Conservation (phyloP, 1,284 basidiomycete species). For the Phlebopus sp. region DNA sequence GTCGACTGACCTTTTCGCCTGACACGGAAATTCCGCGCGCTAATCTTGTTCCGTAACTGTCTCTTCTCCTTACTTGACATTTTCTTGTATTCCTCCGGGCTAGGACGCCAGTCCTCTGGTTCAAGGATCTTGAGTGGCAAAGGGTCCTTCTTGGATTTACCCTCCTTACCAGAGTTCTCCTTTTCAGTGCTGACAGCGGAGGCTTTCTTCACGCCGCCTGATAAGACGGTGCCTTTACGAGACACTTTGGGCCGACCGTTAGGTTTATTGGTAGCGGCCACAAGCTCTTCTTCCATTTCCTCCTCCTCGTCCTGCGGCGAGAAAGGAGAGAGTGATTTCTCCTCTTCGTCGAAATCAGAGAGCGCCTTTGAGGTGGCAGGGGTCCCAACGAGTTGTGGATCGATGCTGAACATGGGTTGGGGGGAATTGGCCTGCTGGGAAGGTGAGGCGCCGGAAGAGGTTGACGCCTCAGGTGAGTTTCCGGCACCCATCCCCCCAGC, state of each 20-base stretch:
- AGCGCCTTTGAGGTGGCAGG: slow-evolving; percentile 38
- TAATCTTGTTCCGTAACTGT: slow-evolving; percentile 95
- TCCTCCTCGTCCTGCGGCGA: slow-evolving; percentile 18
- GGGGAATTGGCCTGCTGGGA: slow-evolving; percentile 20
- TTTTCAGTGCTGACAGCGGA: slow-evolving; percentile 31
- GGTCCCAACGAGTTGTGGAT: slow-evolving; percentile 51
- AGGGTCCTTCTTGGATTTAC: slow-evolving; percentile 11
- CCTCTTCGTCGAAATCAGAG: slow-evolving; percentile 32
- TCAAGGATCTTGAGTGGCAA: slow-evolving; percentile 28
- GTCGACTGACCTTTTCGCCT: slow-evolving; percentile 75
- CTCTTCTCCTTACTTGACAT: slow-evolving; percentile 95
- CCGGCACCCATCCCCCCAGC: slow-evolving; percentile 14
- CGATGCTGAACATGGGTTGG: slow-evolving; percentile 41
- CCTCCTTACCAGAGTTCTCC: slow-evolving; percentile 30
- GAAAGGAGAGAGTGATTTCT: not conserved
- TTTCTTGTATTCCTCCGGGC: slow-evolving; percentile 93
- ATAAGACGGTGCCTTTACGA: slow-evolving; percentile 67
- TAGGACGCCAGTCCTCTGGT: slow-evolving; percentile 77
- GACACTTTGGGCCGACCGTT: slow-evolving; percentile 44
- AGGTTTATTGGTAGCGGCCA: slow-evolving; percentile 23
- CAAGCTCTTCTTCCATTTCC: slow-evolving; percentile 24
- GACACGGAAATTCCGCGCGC: slow-evolving; percentile 91
- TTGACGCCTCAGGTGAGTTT: slow-evolving; percentile 15
- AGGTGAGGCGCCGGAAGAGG: slow-evolving; percentile 18
- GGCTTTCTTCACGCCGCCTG: slow-evolving; percentile 67